Percentiles rank a stretch among this genome's conserved stretches.
Conservation (phyloP, 345 rosid species). For the Heritiera fomes region DNA sequence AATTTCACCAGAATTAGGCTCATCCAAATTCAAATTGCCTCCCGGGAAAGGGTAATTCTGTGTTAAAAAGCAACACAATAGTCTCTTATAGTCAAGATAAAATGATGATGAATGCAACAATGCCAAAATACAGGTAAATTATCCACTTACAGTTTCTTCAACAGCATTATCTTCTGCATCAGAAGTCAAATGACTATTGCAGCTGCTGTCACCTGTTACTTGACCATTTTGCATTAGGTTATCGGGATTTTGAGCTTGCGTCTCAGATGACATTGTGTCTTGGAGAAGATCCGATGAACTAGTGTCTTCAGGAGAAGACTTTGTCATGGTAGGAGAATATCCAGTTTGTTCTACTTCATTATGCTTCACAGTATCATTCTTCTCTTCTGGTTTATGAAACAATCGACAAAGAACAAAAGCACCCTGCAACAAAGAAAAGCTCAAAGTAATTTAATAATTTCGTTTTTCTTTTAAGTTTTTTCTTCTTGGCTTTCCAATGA, state of each 20-base stretch:
- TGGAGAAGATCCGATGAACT: constrained; percentile 61
- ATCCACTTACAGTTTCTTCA: constrained; percentile 30
- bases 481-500: not conserved
- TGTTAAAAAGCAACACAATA: constrained; percentile 13
- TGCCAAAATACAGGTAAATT: not conserved
- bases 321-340: constrained; percentile 50
- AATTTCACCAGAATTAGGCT: constrained; percentile 34
- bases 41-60: constrained; percentile 42
- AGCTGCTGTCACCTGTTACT: constrained; percentile 38
- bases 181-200: constrained; percentile 50
- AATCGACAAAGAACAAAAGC: constrained; percentile 82
- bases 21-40: constrained; percentile 29
- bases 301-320: constrained; percentile 62
- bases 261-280: constrained; percentile 41
- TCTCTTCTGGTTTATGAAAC: constrained; percentile 72
- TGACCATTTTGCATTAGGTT: constrained; percentile 33
- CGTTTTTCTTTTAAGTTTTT: not conserved
- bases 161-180: constrained; percentile 49
- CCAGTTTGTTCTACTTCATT: constrained; percentile 53
- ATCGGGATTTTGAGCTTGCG: constrained; percentile 27
- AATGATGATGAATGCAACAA: not conserved
- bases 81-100: not conserved
- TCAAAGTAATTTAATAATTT: not conserved
- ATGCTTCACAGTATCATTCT: constrained; percentile 37
- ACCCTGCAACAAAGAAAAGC: constrained; percentile 37